A percentile compares a stretch with the other conserved stretches of the same genome.
These are phyloP conservation scores for Parietichytrium sp. DNA, from an alignment of 108 stramenopile genomes.

Conservation along the genomic window DNA sequence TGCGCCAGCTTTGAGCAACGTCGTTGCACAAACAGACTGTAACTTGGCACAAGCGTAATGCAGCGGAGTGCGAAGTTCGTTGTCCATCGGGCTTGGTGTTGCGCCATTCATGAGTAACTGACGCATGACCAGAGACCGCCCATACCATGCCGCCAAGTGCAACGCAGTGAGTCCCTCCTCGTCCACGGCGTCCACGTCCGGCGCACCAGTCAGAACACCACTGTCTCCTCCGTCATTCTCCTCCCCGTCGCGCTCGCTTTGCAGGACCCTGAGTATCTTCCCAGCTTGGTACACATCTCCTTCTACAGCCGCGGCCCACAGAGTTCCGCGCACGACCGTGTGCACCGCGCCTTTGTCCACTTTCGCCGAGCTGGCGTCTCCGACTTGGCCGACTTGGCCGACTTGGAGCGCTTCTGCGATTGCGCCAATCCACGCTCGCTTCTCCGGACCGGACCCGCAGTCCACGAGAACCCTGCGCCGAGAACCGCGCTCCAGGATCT, in stretches of 20 bases:
- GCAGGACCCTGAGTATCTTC: background rate
- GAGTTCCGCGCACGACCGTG: background rate
- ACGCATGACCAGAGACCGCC: background rate
- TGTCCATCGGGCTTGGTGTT: background rate
- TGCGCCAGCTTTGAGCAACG: background rate
- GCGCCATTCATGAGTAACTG: background rate
- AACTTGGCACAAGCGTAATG: background rate
- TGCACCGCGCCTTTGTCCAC: background rate
- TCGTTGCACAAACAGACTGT: background rate
- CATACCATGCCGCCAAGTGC: background rate
- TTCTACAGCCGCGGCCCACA: slow-evolving; percentile 8
- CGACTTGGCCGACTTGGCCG: background rate
- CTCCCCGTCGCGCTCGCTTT: background rate
- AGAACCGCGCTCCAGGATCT: background rate
- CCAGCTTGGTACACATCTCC: background rate
- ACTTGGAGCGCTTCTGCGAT: background rate
- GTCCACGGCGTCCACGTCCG: background rate
- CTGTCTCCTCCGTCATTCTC: background rate
- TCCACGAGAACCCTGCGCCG: background rate
- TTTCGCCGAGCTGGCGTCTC: background rate
- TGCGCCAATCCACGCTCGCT: background rate
- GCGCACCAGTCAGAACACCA: background rate
- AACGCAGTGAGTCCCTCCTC: background rate
- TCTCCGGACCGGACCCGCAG: background rate
- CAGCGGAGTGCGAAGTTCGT: background rate